Evolutionary conservation across 1,284 basidiomycete species (phyloP), one percentile per base, ranked within the genome.

Genomic region (Leccinum huronense): DNA sequence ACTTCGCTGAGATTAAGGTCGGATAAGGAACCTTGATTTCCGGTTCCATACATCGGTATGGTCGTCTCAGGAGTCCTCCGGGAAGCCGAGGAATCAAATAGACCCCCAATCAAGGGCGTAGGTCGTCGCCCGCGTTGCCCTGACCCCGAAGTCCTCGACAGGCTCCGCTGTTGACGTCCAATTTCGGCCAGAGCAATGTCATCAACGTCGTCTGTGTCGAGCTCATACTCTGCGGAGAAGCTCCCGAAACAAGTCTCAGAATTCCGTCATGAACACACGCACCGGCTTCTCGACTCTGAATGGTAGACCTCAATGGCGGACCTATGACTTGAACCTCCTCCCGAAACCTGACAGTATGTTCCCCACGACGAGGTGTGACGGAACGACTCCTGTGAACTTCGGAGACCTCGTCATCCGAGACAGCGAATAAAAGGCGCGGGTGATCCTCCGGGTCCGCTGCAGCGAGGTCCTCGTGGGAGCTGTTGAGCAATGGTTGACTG

Each of bases 271-370:
- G 57, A 57, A 27, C 42, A 23, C n/a, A 84, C 87, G 74, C 75
- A 91, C 91, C 89, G 76, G 86, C 80, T 79, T 93, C 91, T 66
- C 91, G 86, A 75, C 89, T 90, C 58, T 86, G 80, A 48, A 81
- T 77, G 30, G 87, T 91, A 19, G 90, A 93, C 72, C 85, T 81
- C 42, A 92, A 76, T 10, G 88, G 80, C 0, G 86, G 89, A 8
- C 81, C 81, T 69, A 89, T 86, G 51, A 90, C 81, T 63, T 87
- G 84, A 1, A 89, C 86, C 36, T 87, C 82, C 60, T 90, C 87
- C 61, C 83, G 79, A 69, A 90, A 90, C 45, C 85, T 80, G 42
- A 90, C 88, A 6, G 72, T 77, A 57, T 72, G 64, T 59, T 75
- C 71, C 59, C 66, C 67, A 7, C 70, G 71, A 31, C 65, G 70